Evolutionary conservation across 2,329 filamentous ascomycete genomes (phyloP).

Genomic region (Lizonia empirigonia): DNA sequence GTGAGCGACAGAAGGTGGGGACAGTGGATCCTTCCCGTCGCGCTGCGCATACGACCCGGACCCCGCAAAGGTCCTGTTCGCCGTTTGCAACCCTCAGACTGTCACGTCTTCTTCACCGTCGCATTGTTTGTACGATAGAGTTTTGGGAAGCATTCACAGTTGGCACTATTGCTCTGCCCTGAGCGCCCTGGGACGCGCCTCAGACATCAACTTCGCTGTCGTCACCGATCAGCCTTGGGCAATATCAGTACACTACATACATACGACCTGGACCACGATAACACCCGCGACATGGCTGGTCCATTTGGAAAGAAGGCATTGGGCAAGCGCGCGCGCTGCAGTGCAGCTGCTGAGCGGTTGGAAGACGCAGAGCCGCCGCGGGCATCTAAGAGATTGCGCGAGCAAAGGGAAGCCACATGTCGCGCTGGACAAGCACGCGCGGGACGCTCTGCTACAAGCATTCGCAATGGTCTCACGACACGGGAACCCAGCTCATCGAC

Average conservation of each 20-base stretch:
- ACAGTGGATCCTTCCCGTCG: conserved; percentile 4
- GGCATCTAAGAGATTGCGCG: conserved; percentile 15
- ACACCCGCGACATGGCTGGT: conserved; percentile 15
- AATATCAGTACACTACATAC: neutral
- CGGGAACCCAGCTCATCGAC: conserved; percentile 27
- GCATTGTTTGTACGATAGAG: conserved; percentile 10
- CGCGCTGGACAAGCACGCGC: neutral
- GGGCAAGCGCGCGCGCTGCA: conserved; percentile 15
- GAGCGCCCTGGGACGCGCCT: neutral
- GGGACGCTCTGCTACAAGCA: neutral
- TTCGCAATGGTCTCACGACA: conserved; percentile 25
- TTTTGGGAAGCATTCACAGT: neutral
- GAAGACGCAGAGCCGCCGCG: conserved; percentile 7
- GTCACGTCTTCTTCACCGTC: conserved; percentile 1
- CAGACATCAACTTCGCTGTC: neutral
- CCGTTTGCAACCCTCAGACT: neutral
- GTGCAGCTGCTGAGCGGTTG: neutral
- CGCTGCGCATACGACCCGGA: conserved; percentile 6
- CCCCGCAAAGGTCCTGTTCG: conserved; percentile 20
- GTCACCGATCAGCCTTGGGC: neutral
- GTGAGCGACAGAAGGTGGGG: neutral
- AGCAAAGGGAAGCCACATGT: conserved; percentile 4
- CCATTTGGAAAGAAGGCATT: neutral
- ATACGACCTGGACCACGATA: neutral
- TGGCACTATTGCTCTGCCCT: neutral